Base-by-base conservation (phyloP, 176 grass and related monocot species). In the Alloteropsis semialata region DNA sequence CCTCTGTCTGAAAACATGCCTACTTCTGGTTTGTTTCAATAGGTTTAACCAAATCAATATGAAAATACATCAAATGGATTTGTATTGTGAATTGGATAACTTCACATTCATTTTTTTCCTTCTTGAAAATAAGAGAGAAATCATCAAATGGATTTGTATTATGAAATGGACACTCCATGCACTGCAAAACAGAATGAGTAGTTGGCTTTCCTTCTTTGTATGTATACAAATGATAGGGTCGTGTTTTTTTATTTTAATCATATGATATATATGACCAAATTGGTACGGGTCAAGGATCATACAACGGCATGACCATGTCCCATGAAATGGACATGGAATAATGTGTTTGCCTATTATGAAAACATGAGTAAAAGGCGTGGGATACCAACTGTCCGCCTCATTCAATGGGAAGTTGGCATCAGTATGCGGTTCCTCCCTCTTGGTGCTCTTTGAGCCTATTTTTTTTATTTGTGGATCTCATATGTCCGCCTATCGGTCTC, bases 301-400 rank as follows among this genome's bases (percentile, higher is more conserved):
- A 34, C 10, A 21, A 14, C 4, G 18, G 2, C 9, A 13, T 51
- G 70, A 14, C 28, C 22, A 53, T 37, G 42, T 51, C 32, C 0
- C 38, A 58, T 46, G 68, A 55, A 84, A 45, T 63, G 36, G 54
- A 30, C 53, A 78, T 69, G 51, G 24, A 69, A 82, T 17, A 82
- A 48, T 61, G 41, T 32, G 28, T 36, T 60, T 12, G 65, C 24
- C 14, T 64, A 10, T 13, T 69, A 6, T 32, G 8, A 69, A 85
- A 82, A 21, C 33, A 25, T 9, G 32, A 42, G 28, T 2, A 83
- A 91, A 82, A 84, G 69, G 70, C 39, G 11, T 22, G 18, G 71
- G 81, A 76, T 87, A 42, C 75, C 59, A 39, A 60, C 10, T 76
- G 84, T 80, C 84, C 69, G 22, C 58, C 74, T 84, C 80, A 59